Evolutionary conservation across 495 filamentous ascomycete species (phyloP), one percentile per base, ranked within the genome.

Genomic region (Lophiostoma macrostomum): DNA sequence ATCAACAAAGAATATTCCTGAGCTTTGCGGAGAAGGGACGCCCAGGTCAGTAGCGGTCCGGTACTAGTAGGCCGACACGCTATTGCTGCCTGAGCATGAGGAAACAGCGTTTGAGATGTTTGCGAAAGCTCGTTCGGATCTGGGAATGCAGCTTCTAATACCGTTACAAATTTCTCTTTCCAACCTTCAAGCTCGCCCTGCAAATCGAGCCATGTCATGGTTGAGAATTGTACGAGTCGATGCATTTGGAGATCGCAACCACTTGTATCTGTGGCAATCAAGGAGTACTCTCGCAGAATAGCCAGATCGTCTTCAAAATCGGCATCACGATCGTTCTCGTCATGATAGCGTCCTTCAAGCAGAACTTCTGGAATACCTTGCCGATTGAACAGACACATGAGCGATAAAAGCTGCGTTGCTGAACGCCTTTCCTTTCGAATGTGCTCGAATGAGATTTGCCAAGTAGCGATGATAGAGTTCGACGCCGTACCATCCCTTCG

Each of bases 381-480:
- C 5, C 56, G 49, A 27, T 65, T 47, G 27, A 65, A 65, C 20
- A 65, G 42, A 35, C 58, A 47, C 56, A 66, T 66, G 5, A 63
- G 56, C 18, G 60, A 60, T 19, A 66, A 30, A 16, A 66, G 43
- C 20, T 58, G 34, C 30, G 63, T 50, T 3, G 63, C 63, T 14
- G 56, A 56, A 19, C 50, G 60, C 35, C 18, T 56, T 14, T n/a
- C 61, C 35, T 62, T 4, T 7, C 53, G 65, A 24, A 78, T 71
- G 51, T 74, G 38, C 12, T 76, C 66, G 49, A 78, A 79, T 22
- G 71, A 41, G 34, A 56, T 56, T 8, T 73, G 68, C 73, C 68
- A 77, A n/a, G 73, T 78, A 19, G 64, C 50, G 25, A 76, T 59
- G 37, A 78, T 72, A 12, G 70, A 72, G 50, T 76, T 76, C 25